phyloP scores from a whole-genome alignment of 2,329 filamentous ascomycete genomes.

The Septoria linicola region DNA sequence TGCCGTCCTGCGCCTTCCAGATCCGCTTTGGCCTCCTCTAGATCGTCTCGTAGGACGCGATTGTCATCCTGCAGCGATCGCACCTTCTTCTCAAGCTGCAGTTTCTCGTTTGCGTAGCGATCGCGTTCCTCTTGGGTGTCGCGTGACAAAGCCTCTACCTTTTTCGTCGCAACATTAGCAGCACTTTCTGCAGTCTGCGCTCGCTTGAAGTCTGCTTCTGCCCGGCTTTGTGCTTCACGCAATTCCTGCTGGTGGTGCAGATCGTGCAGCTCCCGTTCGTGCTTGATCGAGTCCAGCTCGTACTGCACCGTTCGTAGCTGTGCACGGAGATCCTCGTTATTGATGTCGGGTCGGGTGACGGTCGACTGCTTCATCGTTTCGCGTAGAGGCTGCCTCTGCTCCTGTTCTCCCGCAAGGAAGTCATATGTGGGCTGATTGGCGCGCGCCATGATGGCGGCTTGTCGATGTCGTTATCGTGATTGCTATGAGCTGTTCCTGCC shows the following conservation, averaged over 20 bases:
- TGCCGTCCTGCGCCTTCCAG: slow-evolving; percentile 69
- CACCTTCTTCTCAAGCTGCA: slow-evolving; percentile 55
- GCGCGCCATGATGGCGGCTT: slow-evolving; percentile 32
- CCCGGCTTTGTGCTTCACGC: slow-evolving; percentile 72
- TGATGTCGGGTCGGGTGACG: slow-evolving; percentile 38
- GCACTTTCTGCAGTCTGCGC: slow-evolving; percentile 56
- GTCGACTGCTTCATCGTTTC: slow-evolving; percentile 48
- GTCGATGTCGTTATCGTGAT: slow-evolving; percentile 2
- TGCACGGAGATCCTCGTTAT: slow-evolving; percentile 78
- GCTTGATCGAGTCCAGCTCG: slow-evolving; percentile 79
- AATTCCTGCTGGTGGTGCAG: slow-evolving; percentile 81
- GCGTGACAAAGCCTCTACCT: slow-evolving; percentile 54
- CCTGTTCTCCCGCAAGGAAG: slow-evolving; percentile 48
- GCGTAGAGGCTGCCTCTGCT: slow-evolving; percentile 39
- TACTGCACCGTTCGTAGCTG: slow-evolving; percentile 87
- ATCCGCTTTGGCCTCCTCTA: slow-evolving; percentile 77
- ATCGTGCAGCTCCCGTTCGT: slow-evolving; percentile 77
- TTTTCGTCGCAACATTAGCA: slow-evolving; percentile 52
- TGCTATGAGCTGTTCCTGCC: no score
- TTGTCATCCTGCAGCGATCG: slow-evolving; percentile 65
- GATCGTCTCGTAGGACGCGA: slow-evolving; percentile 73
- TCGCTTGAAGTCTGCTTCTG: slow-evolving; percentile 80
- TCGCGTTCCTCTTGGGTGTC: slow-evolving; percentile 58
- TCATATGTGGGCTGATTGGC: slow-evolving; percentile 48
- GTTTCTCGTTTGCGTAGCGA: slow-evolving; percentile 55